phyloP scores from a whole-genome alignment of 1,139 yeast species.

The Magnusiomyces suaveolens region DNA sequence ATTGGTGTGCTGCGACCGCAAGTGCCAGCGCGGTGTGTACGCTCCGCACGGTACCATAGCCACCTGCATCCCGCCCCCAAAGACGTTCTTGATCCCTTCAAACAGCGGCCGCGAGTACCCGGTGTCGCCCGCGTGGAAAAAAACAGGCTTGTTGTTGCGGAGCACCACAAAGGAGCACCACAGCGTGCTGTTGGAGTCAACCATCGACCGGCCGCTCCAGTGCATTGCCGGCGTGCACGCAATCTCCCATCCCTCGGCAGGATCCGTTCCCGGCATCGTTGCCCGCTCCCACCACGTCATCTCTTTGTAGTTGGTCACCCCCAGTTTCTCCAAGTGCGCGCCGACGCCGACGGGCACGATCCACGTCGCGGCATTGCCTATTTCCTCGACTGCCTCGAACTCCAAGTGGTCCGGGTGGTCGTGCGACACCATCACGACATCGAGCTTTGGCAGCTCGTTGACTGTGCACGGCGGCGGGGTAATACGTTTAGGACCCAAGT shows the following conservation, averaged over 20 bases:
- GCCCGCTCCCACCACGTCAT: slow-evolving; percentile 88
- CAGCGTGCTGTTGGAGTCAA: slow-evolving; percentile 68
- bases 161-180: slow-evolving; percentile 81
- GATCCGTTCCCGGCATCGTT: slow-evolving; percentile 31
- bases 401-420: slow-evolving; percentile 95
- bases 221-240: slow-evolving; percentile 96
- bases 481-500: slow-evolving; percentile 73
- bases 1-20: slow-evolving; percentile 75
- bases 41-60: slow-evolving; percentile 90
- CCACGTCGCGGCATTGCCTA: slow-evolving; percentile 64
- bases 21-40: slow-evolving; percentile 92
- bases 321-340: slow-evolving; percentile 45
- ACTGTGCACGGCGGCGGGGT: slow-evolving; percentile 59
- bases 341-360: slow-evolving; percentile 76
- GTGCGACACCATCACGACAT: slow-evolving; percentile 74
- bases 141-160: slow-evolving; percentile 55
- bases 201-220: slow-evolving; percentile 79
- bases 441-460: slow-evolving; percentile 53
- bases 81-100: slow-evolving; percentile 49
- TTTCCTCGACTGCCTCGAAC: slow-evolving; percentile 43
- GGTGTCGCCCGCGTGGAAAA: slow-evolving; percentile 92
- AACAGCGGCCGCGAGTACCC: slow-evolving; percentile 74
- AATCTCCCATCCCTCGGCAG: slow-evolving; percentile 54
- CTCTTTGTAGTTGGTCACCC: slow-evolving; percentile 50
- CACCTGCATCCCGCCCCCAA: slow-evolving; percentile 54